Evolutionary conservation across 1,284 basidiomycete species (phyloP), one percentile per base, ranked within the genome.

Genomic region (Melanopsichium pennsylvanicum): DNA sequence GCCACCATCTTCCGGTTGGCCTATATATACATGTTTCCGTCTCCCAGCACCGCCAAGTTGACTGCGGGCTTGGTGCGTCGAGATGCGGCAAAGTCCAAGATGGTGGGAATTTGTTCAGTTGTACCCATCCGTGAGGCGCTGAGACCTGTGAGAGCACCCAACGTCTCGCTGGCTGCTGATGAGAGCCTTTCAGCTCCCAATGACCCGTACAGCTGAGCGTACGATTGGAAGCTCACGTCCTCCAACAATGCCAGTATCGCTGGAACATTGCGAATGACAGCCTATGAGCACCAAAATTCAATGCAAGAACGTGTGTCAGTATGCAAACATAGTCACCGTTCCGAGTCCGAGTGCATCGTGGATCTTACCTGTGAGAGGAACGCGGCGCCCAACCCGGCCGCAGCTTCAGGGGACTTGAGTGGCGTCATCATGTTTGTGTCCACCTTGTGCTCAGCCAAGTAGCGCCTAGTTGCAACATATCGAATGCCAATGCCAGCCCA

Each of bases 1-100:
- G 27, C 13, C 13, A 11, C 23, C 25, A 39, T 39, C 29, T 29
- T n/a, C 21, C 23, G 7, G 13, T 44, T 32, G n/a, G 18, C 15
- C 45, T 38, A 68, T 35, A 68, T 68, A 46, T 68, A 68, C 64
- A 68, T 68, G 54, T 61, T 68, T 5, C 64, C 64, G 39, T 68
- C 64, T n/a, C 64, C 64, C 3, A 61, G 36, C 27, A 57, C 52
- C 4, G 52, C 52, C 41, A 68, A 18, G 18, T 68, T 61, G 31
- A 37, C 26, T 4, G 57, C 43, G 27, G 48, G 60, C 44, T 57
- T 44, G 29, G 35, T 25, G 0, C 58, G 44, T 37, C 64, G 50
- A 16, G 48, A 44, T 2, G 58, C 47, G 1, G 35, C 64, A 36
- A 68, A 68, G 45, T 61, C 64, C 18, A 58, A 6, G 2, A 68